These are phyloP conservation scores for Piromyces sp. DNA, from an alignment of 192 early-diverging fungal species.

Conservation along the genomic window DNA sequence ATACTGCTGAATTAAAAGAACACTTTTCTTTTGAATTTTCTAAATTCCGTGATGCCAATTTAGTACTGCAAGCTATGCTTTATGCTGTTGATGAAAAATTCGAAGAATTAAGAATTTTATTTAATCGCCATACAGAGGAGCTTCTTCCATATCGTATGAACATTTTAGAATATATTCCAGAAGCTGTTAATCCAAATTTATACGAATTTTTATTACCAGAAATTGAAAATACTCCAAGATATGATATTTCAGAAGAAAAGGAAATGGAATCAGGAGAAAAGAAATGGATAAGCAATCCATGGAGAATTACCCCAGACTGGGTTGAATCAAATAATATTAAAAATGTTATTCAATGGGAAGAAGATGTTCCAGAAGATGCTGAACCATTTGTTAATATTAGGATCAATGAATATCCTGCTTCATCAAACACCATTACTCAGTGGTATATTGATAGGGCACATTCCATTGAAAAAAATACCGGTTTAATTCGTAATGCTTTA, in stretches of 20 bases:
- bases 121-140: slow-evolving; percentile 39
- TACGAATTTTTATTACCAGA: slow-evolving; percentile 6
- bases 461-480: slow-evolving; percentile 29
- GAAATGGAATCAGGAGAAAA: slow-evolving; percentile 5
- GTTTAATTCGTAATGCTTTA: slow-evolving; percentile 30
- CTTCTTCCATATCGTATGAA: slow-evolving; percentile 36
- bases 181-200: slow-evolving; percentile 22
- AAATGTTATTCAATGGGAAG: neutral
- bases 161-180: slow-evolving; percentile 41
- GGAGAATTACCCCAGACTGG: slow-evolving; percentile 34
- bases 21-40: slow-evolving; percentile 24
- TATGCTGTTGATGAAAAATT: slow-evolving; percentile 37
- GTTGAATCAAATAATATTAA: slow-evolving; percentile 19
- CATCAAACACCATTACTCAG: slow-evolving; percentile 16
- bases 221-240: neutral
- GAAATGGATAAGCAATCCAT: slow-evolving; percentile 22
- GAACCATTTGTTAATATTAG: slow-evolving; percentile 16
- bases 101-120: slow-evolving; percentile 34
- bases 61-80: slow-evolving; percentile 31
- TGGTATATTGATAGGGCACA: slow-evolving; percentile 41
- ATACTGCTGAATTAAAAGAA: neutral
- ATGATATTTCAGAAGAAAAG: neutral
- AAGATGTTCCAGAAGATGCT: slow-evolving; percentile 6
- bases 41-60: slow-evolving; percentile 38
- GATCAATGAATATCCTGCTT: slow-evolving; percentile 24